Conservation (phyloP, 2,329 filamentous ascomycete genomes). For the Fusarium paranaense region DNA sequence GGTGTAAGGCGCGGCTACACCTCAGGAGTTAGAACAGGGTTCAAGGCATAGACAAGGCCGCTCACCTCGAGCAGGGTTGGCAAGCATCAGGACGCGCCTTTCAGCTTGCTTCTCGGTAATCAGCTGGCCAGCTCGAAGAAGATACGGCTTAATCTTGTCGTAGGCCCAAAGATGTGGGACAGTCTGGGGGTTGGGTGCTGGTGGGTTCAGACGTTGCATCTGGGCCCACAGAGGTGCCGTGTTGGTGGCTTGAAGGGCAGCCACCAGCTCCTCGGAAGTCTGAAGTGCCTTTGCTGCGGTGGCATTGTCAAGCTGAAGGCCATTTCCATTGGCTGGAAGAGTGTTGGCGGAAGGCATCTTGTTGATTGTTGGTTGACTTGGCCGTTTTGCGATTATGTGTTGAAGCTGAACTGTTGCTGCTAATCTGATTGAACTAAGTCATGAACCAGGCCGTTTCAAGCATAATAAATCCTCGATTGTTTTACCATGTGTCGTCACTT, state of each 20-base stretch:
- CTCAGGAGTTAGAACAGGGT: background rate
- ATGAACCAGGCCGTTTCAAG: background rate
- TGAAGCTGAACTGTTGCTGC: background rate
- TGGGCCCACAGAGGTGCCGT: conserved; percentile 59
- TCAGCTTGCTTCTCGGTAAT: conserved; percentile 54
- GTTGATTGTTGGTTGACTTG: background rate
- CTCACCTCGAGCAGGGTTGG: conserved; percentile 58
- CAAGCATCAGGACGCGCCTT: conserved; percentile 55
- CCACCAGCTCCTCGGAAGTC: background rate
- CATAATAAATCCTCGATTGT: background rate
- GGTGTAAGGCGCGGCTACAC: conserved; percentile 61
- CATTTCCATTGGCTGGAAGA: background rate
- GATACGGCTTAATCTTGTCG: conserved; percentile 46
- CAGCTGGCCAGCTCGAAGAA: conserved; percentile 48
- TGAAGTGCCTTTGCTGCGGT: background rate
- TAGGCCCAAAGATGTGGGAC: conserved; percentile 55
- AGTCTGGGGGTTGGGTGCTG: conserved; percentile 55
- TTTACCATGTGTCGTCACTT: background rate
- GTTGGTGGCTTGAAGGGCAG: background rate
- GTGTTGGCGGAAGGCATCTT: background rate
- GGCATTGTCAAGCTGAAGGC: background rate
- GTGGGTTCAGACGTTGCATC: conserved; percentile 59
- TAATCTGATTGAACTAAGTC: background rate
- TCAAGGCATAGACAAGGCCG: background rate
- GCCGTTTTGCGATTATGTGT: background rate